Base-by-base conservation (phyloP, 129 eudicot genomes). In the Arctium lappa region DNA sequence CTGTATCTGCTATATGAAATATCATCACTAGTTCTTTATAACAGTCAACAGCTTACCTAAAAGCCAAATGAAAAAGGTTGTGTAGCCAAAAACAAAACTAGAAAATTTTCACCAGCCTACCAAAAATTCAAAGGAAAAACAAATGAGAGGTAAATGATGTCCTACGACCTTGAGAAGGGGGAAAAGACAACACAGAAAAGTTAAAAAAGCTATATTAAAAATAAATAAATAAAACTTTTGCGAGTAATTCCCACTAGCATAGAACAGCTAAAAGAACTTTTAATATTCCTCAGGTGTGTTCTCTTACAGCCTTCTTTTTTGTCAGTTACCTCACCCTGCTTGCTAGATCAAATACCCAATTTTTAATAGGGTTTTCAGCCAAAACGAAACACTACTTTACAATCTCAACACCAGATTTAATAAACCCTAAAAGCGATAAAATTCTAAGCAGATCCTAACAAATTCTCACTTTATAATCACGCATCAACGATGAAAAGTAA, bases 101-200 rank as follows among this genome's bases (percentile, higher is more conserved):
- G 37, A 65, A 82, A 75, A 46, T n/a, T 33, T 31, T 66, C 73
- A 63, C 5, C 12, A 37, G 65, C 44, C 46, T 29, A 56, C 50
- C 71, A 33, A 53, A 60, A 60, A 27, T 39, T 42, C 40, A 31
- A 69, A 63, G 31, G 56, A 15, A 72, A 62, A 53, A 42, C 56
- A 56, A 60, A 22, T 29, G 73, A 63, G 65, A 62, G 63, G 38
- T 38, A 29, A 29, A 8, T 44, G 40, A 77, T 77, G 72, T 60
- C 68, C 72, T 62, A 34, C 36, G 42, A 65, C 81, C 40, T 36
- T 60, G 32, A 80, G 80, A 73, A 56, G 16, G 73, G 69, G 83
- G 77, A 86, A 83, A 81, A 81, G 88, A 89, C 92, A 91, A 83
- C 34, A 79, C 79, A 79, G 56, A 85, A 81, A 86, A 79, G 84